Evolutionary conservation across 148 eudicot species (phyloP), one percentile per base, ranked within the genome.

Genomic region (Rhododendron vialii): DNA sequence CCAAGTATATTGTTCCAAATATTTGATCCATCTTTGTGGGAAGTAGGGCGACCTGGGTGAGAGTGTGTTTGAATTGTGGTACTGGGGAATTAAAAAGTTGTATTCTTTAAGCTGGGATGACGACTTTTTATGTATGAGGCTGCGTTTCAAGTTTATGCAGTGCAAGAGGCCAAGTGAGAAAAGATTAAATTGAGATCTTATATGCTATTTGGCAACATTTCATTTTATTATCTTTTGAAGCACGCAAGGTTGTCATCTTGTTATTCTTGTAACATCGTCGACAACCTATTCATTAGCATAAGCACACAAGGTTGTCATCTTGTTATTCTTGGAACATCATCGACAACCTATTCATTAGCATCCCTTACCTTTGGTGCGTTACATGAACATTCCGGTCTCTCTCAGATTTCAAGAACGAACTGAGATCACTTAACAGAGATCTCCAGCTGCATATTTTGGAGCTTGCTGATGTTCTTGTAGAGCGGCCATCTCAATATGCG

Each of bases 401-500:
- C 11, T 18, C 86, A 96, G 98, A 96, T 91, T 95, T 94, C 90
- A 96, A 89, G 92, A 94, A 95, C 33, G 98, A 96, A 80, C 90
- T 95, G 90, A 92, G 92, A 89, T 87, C 95, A 2, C 98, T 96
- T 22, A 96, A 96, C 84, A 90, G 99, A 90, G 98, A 93, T 84
- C 86, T 96, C 88, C 99, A 96, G 85, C 92, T 95, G 80, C 96
- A 96, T 88, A 78, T 96, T 85, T 90, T 96, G 91, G 99, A 96
- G 93, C 96, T 96, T 71, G 98, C 98, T 90, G 99, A 96, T 85
- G 91, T 96, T 91, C 96, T 96, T 65, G 86, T 94, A 33, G 98
- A 96, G 90, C 90, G 99, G 55, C 99, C 99, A 78, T 95, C 98
- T 20, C 98, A 96, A 71, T 96, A 95, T 90, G 98, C 96, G 45